Evolutionary conservation across 1,284 basidiomycete species (phyloP), one percentile per base, ranked within the genome.

Genomic region (Ceratobasidium theobromae): DNA sequence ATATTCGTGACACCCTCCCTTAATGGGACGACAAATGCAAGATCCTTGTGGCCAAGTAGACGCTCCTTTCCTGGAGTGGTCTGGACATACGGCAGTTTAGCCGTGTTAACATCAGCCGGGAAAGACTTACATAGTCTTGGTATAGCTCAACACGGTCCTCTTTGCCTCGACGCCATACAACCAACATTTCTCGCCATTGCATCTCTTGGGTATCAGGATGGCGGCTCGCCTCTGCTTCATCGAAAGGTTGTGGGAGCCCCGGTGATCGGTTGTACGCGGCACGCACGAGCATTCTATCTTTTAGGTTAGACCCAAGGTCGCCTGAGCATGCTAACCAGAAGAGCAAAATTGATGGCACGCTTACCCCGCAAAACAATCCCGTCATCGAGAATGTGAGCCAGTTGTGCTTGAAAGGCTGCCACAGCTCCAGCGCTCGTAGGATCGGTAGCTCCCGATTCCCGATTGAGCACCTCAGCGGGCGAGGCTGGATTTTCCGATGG

Each of bases 201-300:
- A 87, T 84, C 67, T 82, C 84, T n/a, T 82, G 79, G 8, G 93
- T 75, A 67, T 87, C 76, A 28, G 82, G 79, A 54, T 74, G 73
- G 40, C 71, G 71, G 14, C 75, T 72, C 5, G 88, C 85, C 66
- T 82, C 79, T 35, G 77, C 75, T 71, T 93, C 91, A 72, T 92
- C 85, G 71, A 92, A 93, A 52, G 80, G 75, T 4, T 73, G 70
- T 3, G 81, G 76, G 0, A 90, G 71, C 25, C 76, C 76, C 66
- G 84, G 83, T 2, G 77, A 76, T 60, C 82, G 82, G 3, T 84
- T 84, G 72, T 87, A 84, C 51, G 82, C 84, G 8, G 87, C 80
- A 68, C 89, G 83, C 48, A 95, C 86, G 12, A 93, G 81, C 89
- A 95, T 94, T 70, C 92, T 82, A 75, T 94, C 92, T 90, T 75